Conservation (phyloP, 805 yeast species). For the Vanderwaltozyma verrucispora region DNA sequence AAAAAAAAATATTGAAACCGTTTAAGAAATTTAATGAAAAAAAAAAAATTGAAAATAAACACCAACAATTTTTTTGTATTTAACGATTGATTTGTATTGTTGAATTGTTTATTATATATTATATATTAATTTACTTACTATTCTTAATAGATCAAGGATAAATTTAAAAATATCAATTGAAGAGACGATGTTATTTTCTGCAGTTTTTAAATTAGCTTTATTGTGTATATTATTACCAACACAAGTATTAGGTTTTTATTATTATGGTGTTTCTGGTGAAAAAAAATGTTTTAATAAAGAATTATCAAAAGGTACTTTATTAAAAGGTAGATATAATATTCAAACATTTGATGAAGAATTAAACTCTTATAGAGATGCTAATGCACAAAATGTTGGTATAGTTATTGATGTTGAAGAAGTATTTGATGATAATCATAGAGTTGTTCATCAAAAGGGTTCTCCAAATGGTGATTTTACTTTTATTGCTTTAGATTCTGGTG, state of each 20-base stretch:
- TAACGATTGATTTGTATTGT: too few species aligned
- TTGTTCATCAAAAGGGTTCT: constrained; percentile 56
- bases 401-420: constrained; percentile 47
- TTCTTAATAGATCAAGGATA: too few species aligned
- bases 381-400: constrained; percentile 30
- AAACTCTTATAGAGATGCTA: constrained; percentile 28
- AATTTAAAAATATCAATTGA: too few species aligned
- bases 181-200: constrained; percentile 2
- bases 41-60: too few species aligned
- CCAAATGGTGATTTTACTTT: constrained; percentile 63
- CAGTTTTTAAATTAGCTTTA: constrained; percentile 11
- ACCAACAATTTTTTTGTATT: too few species aligned
- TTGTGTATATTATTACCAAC: constrained; percentile 17
- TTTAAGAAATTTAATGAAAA: too few species aligned
- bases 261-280: constrained; percentile 41
- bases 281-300: constrained; percentile 49
- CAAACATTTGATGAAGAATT: constrained; percentile 34
- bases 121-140: too few species aligned
- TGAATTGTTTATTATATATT: too few species aligned
- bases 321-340: constrained; percentile 40
- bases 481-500: constrained; percentile 67
- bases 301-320: constrained; percentile 37
- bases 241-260: constrained; percentile 34
- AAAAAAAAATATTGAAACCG: too few species aligned
- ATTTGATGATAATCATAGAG: constrained; percentile 68